phyloP scores from a whole-genome alignment of 805 yeast species.

The Osmozyma mogii region DNA sequence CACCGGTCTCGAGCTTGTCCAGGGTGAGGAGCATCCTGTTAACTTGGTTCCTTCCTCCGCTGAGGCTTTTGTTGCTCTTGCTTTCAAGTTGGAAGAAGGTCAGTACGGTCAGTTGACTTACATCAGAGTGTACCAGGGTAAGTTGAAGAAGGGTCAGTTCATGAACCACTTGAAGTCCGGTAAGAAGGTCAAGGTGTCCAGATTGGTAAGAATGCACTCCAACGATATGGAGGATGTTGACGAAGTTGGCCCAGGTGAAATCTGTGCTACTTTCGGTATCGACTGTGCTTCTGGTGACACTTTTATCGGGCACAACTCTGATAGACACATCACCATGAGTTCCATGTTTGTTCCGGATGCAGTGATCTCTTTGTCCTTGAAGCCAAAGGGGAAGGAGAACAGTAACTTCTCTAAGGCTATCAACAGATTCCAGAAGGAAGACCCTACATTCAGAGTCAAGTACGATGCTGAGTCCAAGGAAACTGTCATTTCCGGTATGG shows the following conservation, averaged over 20 bases:
- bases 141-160: conserved; percentile 80
- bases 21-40: conserved; percentile 48
- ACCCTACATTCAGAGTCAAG: conserved; percentile 93
- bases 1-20: conserved; percentile 76
- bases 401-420: conserved; percentile 91
- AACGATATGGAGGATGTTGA: conserved; percentile 98
- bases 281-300: conserved; percentile 99
- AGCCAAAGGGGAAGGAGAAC: conserved; percentile 82
- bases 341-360: conserved; percentile 99
- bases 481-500: conserved; percentile 95
- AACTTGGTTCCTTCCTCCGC: conserved; percentile 63
- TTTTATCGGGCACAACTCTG: conserved; percentile 68
- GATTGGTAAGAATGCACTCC: conserved; percentile 97
- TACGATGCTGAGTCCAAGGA: conserved; percentile 89
- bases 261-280: conserved; percentile 98
- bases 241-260: conserved; percentile 96
- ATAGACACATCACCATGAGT: conserved; percentile 77
- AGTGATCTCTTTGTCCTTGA: conserved; percentile 85
- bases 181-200: conserved; percentile 84
- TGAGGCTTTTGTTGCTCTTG: conserved; percentile 88
- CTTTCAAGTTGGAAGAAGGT: conserved; percentile 99
- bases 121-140: conserved; percentile 95
- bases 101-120: conserved; percentile 96
- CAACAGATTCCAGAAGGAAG: conserved; percentile 96
- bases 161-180: conserved; percentile 88